phyloP scores from a whole-genome alignment of 108 stramenopile genomes.

The Pelagomonas calceolata region DNA sequence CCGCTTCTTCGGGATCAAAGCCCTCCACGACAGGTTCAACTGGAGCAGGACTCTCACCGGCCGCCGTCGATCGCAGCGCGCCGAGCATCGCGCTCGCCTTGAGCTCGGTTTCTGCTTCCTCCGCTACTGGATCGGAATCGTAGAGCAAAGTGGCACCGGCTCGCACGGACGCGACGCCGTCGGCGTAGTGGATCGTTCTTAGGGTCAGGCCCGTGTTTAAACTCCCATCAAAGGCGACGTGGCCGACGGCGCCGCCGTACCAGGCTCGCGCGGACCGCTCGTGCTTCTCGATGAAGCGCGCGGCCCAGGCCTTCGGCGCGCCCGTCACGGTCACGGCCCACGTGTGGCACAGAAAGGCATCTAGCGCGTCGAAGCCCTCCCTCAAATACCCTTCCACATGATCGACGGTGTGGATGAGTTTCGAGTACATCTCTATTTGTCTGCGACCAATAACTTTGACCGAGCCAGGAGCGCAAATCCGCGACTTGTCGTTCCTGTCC shows the following conservation, averaged over 20 bases:
- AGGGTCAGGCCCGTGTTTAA: conserved; percentile 92
- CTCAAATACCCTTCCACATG: conserved; percentile 96
- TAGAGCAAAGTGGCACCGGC: conserved; percentile 90
- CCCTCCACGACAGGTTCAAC: not conserved
- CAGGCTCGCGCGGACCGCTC: conserved; percentile 84
- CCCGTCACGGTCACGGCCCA: conserved; percentile 99
- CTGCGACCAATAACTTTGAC: conserved; percentile 92
- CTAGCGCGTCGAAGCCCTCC: conserved; percentile 87
- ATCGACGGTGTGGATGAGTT: conserved; percentile 94
- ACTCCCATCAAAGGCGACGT: conserved; percentile 91
- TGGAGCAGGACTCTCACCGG: not conserved
- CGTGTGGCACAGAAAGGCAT: conserved; percentile 94
- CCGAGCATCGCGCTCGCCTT: conserved; percentile 95
- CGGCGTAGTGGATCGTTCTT: conserved; percentile 79
- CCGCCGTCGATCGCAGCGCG: conserved; percentile 46
- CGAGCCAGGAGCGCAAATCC: conserved; percentile 91
- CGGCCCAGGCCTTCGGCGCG: conserved; percentile 95
- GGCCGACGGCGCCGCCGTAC: conserved; percentile 95
- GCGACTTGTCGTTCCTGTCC: conserved; percentile 93
- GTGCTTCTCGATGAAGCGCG: conserved; percentile 88
- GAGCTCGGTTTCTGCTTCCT: conserved; percentile 92
- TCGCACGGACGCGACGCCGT: conserved; percentile 80
- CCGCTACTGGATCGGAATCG: conserved; percentile 77
- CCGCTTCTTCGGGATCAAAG: conserved; percentile 34
- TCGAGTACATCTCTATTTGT: conserved; percentile 97